Conservation (phyloP, 495 filamentous ascomycete genomes). For the Aspergillus mulundensis region DNA sequence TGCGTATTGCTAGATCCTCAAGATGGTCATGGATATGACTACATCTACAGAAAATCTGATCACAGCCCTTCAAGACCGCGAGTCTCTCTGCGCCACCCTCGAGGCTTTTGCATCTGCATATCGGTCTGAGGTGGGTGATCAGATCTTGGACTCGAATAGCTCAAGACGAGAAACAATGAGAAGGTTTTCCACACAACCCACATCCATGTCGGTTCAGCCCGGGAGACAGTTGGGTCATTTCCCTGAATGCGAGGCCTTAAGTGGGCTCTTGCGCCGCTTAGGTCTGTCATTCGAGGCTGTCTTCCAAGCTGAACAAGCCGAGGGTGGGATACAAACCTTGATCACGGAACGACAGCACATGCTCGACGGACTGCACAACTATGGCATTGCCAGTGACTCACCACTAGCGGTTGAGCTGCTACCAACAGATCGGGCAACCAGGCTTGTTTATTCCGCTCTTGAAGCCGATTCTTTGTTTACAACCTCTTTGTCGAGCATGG, state of each 20-base stretch:
- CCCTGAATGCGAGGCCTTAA: constrained; percentile 28
- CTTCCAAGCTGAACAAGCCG: constrained; percentile 22
- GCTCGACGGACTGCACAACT: constrained; percentile 22
- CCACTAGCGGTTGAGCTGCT: constrained; percentile 28
- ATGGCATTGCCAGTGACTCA: constrained; percentile 29
- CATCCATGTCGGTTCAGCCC: constrained; percentile 14
- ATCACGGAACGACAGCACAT: constrained; percentile 30
- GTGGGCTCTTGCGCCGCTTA: constrained; percentile 35
- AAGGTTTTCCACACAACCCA: constrained; percentile 26
- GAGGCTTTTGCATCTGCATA: constrained; percentile 33
- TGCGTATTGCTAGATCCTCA: constrained; percentile 23
- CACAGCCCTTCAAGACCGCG: constrained; percentile 28
- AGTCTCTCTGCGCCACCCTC: constrained; percentile 36
- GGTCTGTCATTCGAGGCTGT: constrained; percentile 33
- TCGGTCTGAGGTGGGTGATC: constrained; percentile 28
- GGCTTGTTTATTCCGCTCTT: constrained; percentile 31
- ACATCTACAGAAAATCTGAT: constrained; percentile 28
- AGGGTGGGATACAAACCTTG: constrained; percentile 20
- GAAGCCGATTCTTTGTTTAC: constrained; percentile 29
- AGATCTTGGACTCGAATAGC: constrained; percentile 18
- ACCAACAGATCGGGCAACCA: constrained; percentile 29
- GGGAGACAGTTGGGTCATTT: constrained; percentile 9
- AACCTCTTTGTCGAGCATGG: constrained; percentile 26
- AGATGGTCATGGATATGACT: constrained; percentile 35
- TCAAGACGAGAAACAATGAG: constrained; percentile 31